A percentile compares a stretch with the other conserved stretches of the same genome.
Evolutionary conservation across 768 basidiomycete species (phyloP).

Genomic region (Cyathus striatus): DNA sequence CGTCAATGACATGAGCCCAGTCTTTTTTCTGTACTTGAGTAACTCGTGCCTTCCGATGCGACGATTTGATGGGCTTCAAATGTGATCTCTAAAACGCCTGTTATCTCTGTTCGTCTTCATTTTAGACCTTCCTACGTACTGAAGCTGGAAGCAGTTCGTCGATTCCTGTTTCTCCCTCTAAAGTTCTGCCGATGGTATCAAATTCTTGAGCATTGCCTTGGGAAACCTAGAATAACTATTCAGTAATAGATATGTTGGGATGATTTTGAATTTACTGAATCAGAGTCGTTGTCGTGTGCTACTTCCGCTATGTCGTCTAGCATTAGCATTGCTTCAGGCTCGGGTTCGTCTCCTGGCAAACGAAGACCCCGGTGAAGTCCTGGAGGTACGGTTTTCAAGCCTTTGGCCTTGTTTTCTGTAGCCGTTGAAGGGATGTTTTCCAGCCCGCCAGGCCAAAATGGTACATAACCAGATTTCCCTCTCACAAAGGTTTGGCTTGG

Average conservation of each 20-base stretch:
- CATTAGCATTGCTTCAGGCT: too few species aligned
- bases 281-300: constrained; percentile 9
- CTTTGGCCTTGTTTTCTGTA: constrained; percentile 28
- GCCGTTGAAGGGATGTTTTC: constrained; percentile 43
- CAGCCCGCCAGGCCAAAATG: constrained; percentile 92
- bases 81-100: constrained; percentile 44
- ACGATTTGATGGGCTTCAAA: constrained; percentile 46
- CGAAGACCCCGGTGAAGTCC: constrained; percentile 79
- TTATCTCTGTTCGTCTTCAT: neutral
- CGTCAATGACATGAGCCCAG: constrained; percentile 97
- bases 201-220: neutral
- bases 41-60: constrained; percentile 34
- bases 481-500: constrained; percentile 79
- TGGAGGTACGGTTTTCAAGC: constrained; percentile 70
- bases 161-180: constrained; percentile 42
- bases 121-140: constrained; percentile 18
- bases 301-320: constrained; percentile 39
- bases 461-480: constrained; percentile 89
- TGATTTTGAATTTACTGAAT: constrained; percentile 3
- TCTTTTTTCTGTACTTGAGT: constrained; percentile 72
- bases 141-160: constrained; percentile 75
- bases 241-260: neutral
- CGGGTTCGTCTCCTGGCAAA: constrained; percentile 62
- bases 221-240: neutral
- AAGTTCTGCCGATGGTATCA: neutral